These are phyloP conservation scores for Neocucurbitaria cava DNA, from an alignment of 2,329 filamentous ascomycete genomes.

Conservation along the genomic window DNA sequence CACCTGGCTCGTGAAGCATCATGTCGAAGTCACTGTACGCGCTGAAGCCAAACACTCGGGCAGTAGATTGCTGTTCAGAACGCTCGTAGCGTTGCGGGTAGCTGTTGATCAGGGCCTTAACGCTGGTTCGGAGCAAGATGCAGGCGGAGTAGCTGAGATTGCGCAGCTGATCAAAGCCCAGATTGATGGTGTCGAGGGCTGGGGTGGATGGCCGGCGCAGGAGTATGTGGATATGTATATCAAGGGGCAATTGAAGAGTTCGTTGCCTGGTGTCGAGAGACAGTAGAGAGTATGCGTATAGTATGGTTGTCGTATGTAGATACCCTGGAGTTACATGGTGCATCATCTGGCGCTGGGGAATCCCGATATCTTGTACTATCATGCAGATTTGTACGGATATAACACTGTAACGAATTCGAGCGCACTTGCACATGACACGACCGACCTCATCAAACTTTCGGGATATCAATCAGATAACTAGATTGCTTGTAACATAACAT, in stretches of 20 bases:
- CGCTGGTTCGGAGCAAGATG: slow-evolving; percentile 20
- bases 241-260: slow-evolving; percentile 21
- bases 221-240: slow-evolving; percentile 50
- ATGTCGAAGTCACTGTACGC: slow-evolving; percentile 35
- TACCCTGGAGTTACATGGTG: background rate
- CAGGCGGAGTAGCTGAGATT: slow-evolving; percentile 38
- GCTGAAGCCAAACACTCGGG: slow-evolving; percentile 34
- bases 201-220: slow-evolving; percentile 54
- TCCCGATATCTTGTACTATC: too few relatives aligned
- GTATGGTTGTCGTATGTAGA: background rate
- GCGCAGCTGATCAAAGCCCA: slow-evolving; percentile 37
- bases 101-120: slow-evolving; percentile 43
- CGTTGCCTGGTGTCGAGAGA: slow-evolving; percentile 19
- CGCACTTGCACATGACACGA: too few relatives aligned
- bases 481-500: too few relatives aligned
- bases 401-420: too few relatives aligned
- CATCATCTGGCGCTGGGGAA: too few relatives aligned
- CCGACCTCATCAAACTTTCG: too few relatives aligned
- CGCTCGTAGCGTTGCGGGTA: slow-evolving; percentile 50
- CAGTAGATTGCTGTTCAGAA: slow-evolving; percentile 36
- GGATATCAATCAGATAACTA: too few relatives aligned
- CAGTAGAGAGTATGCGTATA: slow-evolving; percentile 4
- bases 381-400: too few relatives aligned
- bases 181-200: slow-evolving; percentile 47
- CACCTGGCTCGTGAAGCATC: slow-evolving; percentile 60